Conservation (phyloP, 108 stramenopile species). For the Pseudonitzschia pungens region DNA sequence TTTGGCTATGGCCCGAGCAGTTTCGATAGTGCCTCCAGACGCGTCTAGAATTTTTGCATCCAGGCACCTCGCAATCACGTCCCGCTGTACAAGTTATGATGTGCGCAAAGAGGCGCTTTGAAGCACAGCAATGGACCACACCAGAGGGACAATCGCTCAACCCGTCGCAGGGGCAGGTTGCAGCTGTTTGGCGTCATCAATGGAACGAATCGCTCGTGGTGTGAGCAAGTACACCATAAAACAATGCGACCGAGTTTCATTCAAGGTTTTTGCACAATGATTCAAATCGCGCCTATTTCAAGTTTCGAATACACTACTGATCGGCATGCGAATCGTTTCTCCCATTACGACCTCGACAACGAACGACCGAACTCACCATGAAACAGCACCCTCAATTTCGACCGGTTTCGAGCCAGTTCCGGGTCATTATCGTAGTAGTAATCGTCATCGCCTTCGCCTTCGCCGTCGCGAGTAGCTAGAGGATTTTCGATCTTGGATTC, state of each 20-base stretch:
- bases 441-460: too few species aligned
- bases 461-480: too few species aligned
- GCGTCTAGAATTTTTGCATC: constrained; percentile 17
- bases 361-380: background rate
- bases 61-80: constrained; percentile 21
- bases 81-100: constrained; percentile 15
- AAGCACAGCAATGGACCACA: constrained; percentile 32
- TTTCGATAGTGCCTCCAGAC: constrained; percentile 38
- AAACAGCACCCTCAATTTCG: constrained; percentile 2
- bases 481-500: too few species aligned
- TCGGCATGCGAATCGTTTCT: too few species aligned
- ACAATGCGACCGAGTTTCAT: too few species aligned
- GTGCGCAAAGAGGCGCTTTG: constrained; percentile 31
- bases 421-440: background rate
- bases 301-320: too few species aligned
- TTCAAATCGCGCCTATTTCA: too few species aligned
- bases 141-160: constrained; percentile 16
- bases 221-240: too few species aligned
- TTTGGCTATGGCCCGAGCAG: constrained; percentile 8
- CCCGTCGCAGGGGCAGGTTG: constrained; percentile 11
- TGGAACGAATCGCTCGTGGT: too few species aligned
- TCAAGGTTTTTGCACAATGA: too few species aligned
- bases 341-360: background rate
- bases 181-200: too few species aligned
- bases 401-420: background rate